Evolutionary conservation across 2,329 filamentous ascomycete genomes (phyloP), one percentile per base, ranked within the genome.

Genomic region (Fusarium mundagurra): DNA sequence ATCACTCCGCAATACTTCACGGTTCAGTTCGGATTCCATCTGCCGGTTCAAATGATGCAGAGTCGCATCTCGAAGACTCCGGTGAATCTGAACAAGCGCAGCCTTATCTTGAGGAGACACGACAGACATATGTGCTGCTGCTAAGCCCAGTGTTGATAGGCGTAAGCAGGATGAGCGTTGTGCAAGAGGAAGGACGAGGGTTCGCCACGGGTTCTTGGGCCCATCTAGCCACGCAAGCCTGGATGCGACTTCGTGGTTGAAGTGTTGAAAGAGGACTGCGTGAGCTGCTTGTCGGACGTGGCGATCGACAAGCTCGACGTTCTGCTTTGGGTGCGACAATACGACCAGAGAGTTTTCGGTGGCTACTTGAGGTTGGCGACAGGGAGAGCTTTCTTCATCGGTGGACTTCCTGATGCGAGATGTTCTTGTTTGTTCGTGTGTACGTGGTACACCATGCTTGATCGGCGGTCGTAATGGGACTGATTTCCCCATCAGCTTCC

Each of bases 81-180:
- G 33, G 7, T 41, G 34, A 16, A 60, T 47, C 8, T 64, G 61
- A 4, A 47, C 22, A 17, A 64, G 33, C 1, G 16, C 27, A 3
- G 27, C 6, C 7, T 29, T 47, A 4, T 60, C 36, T 16, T 17
- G 24, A 1, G 34, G 13, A 34, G 41, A 36, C 8, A n/a, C 45
- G 6, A 64, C 53, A 8, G 53, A 64, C 31, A 64, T 45, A 17
- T 64, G 61, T 17, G 61, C 61, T n/a, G 61, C 61, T n/a, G 61
- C 61, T 3, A 64, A 31, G 1, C 61, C 43, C 8, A 60, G 34
- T 5, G 54, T 64, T 18, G 61, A 59, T 20, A 64, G 36, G 2
- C 18, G 33, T n/a, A 64, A 34, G 17, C 61, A 60, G n/a, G 18
- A 8, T 27, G 61, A 64, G 18, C 41, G 41, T 20, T 39, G 53